Base-by-base conservation (phyloP, 192 early-diverging fungal species). In the Coemansia sp. region DNA sequence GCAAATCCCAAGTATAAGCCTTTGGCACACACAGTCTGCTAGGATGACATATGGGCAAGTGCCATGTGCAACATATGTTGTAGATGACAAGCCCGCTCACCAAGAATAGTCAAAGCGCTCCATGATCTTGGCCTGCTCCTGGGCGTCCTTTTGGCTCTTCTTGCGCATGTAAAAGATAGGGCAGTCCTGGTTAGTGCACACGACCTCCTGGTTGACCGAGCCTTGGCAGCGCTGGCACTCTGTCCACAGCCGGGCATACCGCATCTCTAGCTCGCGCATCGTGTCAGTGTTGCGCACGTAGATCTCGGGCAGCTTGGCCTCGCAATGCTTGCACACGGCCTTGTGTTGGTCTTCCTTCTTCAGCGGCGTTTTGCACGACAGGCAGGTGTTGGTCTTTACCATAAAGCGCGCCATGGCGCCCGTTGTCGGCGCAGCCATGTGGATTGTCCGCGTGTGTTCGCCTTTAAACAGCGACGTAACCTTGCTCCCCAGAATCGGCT, bases 121-220 rank as follows among this genome's bases (percentile, higher is more conserved):
- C 54, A 97, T 61, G 29, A 81, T 76, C 8, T 74, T 70, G 5
- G 85, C 59, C 25, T 86, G 82, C 17, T 93, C 88, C 25, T 87
- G 79, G 59, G 92, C 79, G 45, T 98, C 95, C 68, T 95, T 97
- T 60, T 94, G 91, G 13, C 83, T 88, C 71, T 94, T 96, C 51
- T 92, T 93, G 49, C 96, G 88, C 95, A 98, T 98, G 57, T 90
- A 99, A 62, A 95, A 97, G 25, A 99, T 99, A 5, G 96, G 94
- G 67, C 96, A 99, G 69, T 96, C 94, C 66, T 86, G 89, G 56
- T 87, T 90, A 4, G 89, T 92, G 74, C 95, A 98, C 47, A 98
- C 81, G 10, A 98, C 91, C 55, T 97, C 93, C 58, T 90, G 91
- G 72, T 96, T 93, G 27, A 97, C 64, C 54, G 83, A 89, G 25